phyloP scores from a whole-genome alignment of 345 rosid genomes.

The Trapa bicornis region DNA sequence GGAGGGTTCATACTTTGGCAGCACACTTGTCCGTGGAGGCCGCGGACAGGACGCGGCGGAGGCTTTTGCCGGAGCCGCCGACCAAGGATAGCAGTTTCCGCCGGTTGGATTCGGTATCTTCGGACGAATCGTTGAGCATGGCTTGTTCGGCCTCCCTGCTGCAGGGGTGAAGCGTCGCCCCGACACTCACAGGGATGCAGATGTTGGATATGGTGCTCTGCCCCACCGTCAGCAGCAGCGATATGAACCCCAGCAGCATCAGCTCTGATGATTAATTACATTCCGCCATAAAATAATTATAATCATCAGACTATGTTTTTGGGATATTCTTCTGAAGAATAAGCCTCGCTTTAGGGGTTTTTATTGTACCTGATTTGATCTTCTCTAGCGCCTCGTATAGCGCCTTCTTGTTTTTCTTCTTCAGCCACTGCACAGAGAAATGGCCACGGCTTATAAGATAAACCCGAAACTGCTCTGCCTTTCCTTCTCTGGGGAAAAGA shows the following conservation, averaged over 20 bases:
- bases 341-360: neutral
- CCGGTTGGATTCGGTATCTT: constrained; percentile 15
- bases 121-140: neutral
- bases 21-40: constrained; percentile 40
- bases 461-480: neutral
- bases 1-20: constrained; percentile 19
- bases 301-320: neutral
- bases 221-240: constrained; percentile 16
- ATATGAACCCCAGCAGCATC: constrained; percentile 16
- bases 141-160: neutral
- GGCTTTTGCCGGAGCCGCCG: constrained; percentile 17
- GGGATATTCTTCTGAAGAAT: neutral
- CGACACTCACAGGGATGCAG: constrained; percentile 11
- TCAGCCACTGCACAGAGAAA: constrained; percentile 43
- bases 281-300: neutral
- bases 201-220: constrained; percentile 10
- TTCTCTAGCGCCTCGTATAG: constrained; percentile 82
- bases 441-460: neutral
- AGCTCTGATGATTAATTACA: constrained; percentile 8
- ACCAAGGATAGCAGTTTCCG: constrained; percentile 35
- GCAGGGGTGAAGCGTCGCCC: constrained; percentile 15
- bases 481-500: neutral
- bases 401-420: constrained; percentile 50
- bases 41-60: constrained; percentile 39
- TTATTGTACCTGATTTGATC: constrained; percentile 57